phyloP scores from a whole-genome alignment of 768 basidiomycete species.

The Amanita muscaria region DNA sequence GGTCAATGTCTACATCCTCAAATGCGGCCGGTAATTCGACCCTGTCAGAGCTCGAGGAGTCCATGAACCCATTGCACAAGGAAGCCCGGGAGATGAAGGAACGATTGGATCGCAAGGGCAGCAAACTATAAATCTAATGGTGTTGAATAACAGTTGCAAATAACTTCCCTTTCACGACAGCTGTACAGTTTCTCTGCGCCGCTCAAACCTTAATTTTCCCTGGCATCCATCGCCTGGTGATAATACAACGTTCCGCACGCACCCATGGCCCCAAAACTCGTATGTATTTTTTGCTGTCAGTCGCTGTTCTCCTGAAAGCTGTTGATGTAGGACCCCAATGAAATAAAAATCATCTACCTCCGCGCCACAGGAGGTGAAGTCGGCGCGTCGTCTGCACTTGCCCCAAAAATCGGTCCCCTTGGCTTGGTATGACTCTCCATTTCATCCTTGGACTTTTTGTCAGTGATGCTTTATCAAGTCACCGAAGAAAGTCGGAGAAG shows the following conservation, averaged over 20 bases:
- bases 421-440: conserved; percentile 75
- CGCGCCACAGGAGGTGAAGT: conserved; percentile 98
- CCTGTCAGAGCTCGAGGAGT: conserved; percentile 56
- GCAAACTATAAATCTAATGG: conserved; percentile 12
- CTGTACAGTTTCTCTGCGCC: conserved; percentile 55
- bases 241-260: conserved; percentile 3
- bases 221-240: conserved; percentile 6
- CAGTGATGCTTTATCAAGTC: conserved; percentile 49
- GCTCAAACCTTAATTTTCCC: conserved; percentile 42
- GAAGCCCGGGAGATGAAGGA: conserved; percentile 11
- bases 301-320: conserved; percentile 5
- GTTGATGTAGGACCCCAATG: conserved; percentile 79
- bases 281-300: conserved; percentile 23
- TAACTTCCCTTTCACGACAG: conserved; percentile 12
- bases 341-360: conserved; percentile 99
- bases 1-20: conserved; percentile 76
- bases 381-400: conserved; percentile 95
- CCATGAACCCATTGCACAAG: conserved; percentile 78
- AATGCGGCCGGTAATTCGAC: conserved; percentile 78
- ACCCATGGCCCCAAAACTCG: conserved; percentile 34
- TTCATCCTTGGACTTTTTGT: not conserved
- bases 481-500: conserved; percentile 99
- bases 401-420: conserved; percentile 99
- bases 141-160: conserved; percentile 30
- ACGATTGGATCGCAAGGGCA: not conserved